Evolutionary conservation across 768 basidiomycete genomes (phyloP).

Genomic region (Hypsizygus marmoreus): DNA sequence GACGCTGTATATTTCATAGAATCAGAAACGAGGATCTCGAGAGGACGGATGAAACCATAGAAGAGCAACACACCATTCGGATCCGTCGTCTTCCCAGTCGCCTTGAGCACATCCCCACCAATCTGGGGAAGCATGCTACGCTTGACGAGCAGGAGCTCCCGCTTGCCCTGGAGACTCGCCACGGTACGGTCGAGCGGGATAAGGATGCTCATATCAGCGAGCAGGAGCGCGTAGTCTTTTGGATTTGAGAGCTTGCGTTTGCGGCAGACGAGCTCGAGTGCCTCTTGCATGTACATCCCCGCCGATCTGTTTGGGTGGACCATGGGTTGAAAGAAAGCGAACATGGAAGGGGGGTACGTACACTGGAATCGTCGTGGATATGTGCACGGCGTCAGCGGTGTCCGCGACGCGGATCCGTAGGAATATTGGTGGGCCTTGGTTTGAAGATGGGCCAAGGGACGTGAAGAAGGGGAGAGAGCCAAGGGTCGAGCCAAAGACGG

Average conservation of each 20-base stretch:
- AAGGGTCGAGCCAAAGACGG: conserved; percentile 44
- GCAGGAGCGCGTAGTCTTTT: conserved; percentile 81
- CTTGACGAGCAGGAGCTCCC: conserved; percentile 81
- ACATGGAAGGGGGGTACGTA: conserved; percentile 46
- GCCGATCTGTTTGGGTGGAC: conserved; percentile 60
- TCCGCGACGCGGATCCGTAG: conserved; percentile 82
- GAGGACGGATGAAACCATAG: too few species aligned
- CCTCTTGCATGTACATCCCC: conserved; percentile 97
- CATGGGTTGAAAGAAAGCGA: background rate
- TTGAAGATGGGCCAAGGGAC: conserved; percentile 68
- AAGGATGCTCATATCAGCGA: conserved; percentile 68
- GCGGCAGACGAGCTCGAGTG: conserved; percentile 80
- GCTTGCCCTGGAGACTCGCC: conserved; percentile 88
- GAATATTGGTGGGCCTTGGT: conserved; percentile 80
- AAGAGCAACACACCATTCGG: conserved; percentile 88
- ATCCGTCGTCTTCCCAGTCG: conserved; percentile 76
- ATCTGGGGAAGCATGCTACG: conserved; percentile 73
- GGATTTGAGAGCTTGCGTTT: conserved; percentile 67
- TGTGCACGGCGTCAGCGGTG: conserved; percentile 79
- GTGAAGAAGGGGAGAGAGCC: conserved; percentile 59
- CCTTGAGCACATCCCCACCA: conserved; percentile 68
- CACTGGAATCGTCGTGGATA: conserved; percentile 91
- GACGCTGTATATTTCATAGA: too few species aligned
- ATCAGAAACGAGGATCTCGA: too few species aligned
- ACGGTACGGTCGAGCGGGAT: conserved; percentile 95